Percentiles rank a stretch among this genome's conserved stretches.
Evolutionary conservation across 164 flowering plant species (phyloP).

Genomic region (Nelumbo lutea): DNA sequence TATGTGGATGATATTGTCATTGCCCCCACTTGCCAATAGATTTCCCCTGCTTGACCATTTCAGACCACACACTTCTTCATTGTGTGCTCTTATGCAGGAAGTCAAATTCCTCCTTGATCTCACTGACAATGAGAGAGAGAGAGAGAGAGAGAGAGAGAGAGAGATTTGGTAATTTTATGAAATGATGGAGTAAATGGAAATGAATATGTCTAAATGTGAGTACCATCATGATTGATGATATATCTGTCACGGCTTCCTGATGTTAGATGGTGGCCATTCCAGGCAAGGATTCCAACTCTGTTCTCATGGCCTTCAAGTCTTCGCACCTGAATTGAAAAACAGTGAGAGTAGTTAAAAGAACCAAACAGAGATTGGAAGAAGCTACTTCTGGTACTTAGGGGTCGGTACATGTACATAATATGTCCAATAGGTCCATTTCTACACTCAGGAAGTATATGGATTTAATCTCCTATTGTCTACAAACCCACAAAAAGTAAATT

Average conservation of each 20-base stretch:
- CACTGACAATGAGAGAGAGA: slow-evolving; percentile 20
- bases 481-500: neutral
- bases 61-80: slow-evolving; percentile 36
- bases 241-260: slow-evolving; percentile 40
- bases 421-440: neutral
- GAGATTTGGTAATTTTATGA: neutral
- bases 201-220: neutral
- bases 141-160: neutral
- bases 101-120: slow-evolving; percentile 25
- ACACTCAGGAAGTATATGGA: neutral
- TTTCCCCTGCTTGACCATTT: slow-evolving; percentile 39
- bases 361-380: no score
- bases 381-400: no score
- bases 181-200: neutral
- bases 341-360: no score
- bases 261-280: slow-evolving; percentile 41
- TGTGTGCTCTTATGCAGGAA: slow-evolving; percentile 23
- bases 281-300: slow-evolving; percentile 33
- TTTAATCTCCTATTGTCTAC: no score
- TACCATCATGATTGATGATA: slow-evolving; percentile 55
- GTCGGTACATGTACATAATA: no score
- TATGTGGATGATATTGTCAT: slow-evolving; percentile 35
- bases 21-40: slow-evolving; percentile 43
- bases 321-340: slow-evolving; percentile 24
- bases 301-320: slow-evolving; percentile 33